A percentile compares a stretch with the other conserved stretches of the same genome.
Evolutionary conservation across 441 rosid species (phyloP).

Genomic region (Biscutella laevigata): DNA sequence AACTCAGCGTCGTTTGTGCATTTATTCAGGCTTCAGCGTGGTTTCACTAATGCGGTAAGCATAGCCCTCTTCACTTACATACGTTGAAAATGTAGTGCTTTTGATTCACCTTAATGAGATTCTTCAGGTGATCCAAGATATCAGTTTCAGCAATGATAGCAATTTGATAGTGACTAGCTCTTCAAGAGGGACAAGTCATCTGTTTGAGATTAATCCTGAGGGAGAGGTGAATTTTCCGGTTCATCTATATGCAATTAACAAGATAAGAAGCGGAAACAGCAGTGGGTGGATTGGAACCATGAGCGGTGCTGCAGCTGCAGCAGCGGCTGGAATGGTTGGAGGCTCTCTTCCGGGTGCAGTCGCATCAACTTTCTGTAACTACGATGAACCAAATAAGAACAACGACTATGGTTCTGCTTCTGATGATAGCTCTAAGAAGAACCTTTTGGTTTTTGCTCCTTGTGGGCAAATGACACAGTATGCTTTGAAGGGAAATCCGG

Average conservation of each 20-base stretch:
- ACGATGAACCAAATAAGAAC: slow-evolving; percentile 22
- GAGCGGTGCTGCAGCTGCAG: slow-evolving; percentile 77
- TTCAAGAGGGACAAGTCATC: slow-evolving; percentile 86
- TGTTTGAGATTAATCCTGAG: slow-evolving; percentile 74
- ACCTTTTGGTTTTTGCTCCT: slow-evolving; percentile 74
- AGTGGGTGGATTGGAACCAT: slow-evolving; percentile 73
- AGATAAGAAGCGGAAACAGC: slow-evolving; percentile 65
- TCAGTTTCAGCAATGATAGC: slow-evolving; percentile 81
- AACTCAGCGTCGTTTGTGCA: slow-evolving; percentile 42
- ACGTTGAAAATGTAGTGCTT: neutral
- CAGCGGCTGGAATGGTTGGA: slow-evolving; percentile 58
- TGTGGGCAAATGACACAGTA: slow-evolving; percentile 75
- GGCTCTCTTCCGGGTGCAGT: slow-evolving; percentile 57
- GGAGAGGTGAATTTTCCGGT: slow-evolving; percentile 46
- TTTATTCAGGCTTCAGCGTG: slow-evolving; percentile 86
- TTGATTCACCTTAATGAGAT: neutral
- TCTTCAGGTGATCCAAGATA: slow-evolving; percentile 86
- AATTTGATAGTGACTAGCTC: slow-evolving; percentile 82
- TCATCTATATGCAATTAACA: slow-evolving; percentile 62
- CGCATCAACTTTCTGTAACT: slow-evolving; percentile 50
- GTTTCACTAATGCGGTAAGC: slow-evolving; percentile 85
- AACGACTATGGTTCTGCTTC: slow-evolving; percentile 37
- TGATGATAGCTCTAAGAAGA: slow-evolving; percentile 33
- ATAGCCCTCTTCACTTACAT: slow-evolving; percentile 6
- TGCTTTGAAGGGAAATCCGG: slow-evolving; percentile 30